Conservation (phyloP, 257 asterid species). For the Buddleja alternifolia region DNA sequence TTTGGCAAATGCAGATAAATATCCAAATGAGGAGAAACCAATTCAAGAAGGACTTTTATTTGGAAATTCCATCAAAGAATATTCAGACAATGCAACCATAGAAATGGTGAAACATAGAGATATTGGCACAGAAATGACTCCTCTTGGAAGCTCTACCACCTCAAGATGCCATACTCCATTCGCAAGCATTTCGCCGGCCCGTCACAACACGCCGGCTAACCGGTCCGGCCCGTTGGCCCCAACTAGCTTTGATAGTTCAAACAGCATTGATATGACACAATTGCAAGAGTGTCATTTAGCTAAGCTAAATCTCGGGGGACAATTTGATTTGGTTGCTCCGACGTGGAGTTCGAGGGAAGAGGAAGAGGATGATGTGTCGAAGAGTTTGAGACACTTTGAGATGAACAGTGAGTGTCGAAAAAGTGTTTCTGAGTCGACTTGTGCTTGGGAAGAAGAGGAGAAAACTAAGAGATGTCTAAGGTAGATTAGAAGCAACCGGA, state of each 20-base stretch:
- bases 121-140: conserved; percentile 97
- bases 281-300: conserved; percentile 82
- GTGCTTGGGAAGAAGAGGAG: conserved; percentile 85
- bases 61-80: conserved; percentile 39
- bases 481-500: conserved; percentile 36
- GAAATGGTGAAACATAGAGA: conserved; percentile 67
- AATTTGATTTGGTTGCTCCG: conserved; percentile 54
- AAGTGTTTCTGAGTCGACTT: conserved; percentile 62
- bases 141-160: conserved; percentile 87
- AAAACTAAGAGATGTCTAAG: conserved; percentile 81
- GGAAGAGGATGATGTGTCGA: conserved; percentile 96
- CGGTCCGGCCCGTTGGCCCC: conserved; percentile 79
- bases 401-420: conserved; percentile 61
- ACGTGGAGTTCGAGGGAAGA: conserved; percentile 97
- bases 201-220: conserved; percentile 83
- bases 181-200: conserved; percentile 73
- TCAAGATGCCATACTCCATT: conserved; percentile 96
- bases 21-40: conserved; percentile 53
- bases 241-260: conserved; percentile 34
- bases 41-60: conserved; percentile 74
- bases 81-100: conserved; percentile 35
- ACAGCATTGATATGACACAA: conserved; percentile 57
- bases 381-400: conserved; percentile 97
- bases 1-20: conserved; percentile 71
- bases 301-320: conserved; percentile 62